Evolutionary conservation across 345 rosid species (phyloP).

Genomic region (Aquilaria sinensis): DNA sequence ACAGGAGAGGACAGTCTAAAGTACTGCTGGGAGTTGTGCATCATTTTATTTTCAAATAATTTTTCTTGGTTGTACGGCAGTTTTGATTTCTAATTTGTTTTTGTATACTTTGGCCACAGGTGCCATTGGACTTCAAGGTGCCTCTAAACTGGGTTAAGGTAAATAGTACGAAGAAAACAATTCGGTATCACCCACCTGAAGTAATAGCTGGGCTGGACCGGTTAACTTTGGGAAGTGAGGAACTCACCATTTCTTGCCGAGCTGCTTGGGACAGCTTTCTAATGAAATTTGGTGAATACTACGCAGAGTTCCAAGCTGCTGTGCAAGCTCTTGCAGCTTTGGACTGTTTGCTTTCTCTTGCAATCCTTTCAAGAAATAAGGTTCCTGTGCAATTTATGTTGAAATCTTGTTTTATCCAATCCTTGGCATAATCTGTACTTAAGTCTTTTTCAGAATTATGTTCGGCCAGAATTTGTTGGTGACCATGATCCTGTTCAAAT

Average conservation of each 20-base stretch:
- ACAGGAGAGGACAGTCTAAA: no score
- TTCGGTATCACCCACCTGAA: slow-evolving; percentile 95
- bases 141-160: slow-evolving; percentile 80
- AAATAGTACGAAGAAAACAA: slow-evolving; percentile 75
- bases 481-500: slow-evolving; percentile 71
- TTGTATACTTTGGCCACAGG: slow-evolving; percentile 36
- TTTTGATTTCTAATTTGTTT: background rate
- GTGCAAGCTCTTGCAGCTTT: slow-evolving; percentile 81
- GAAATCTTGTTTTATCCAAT: slow-evolving; percentile 4
- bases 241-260: slow-evolving; percentile 55
- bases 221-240: slow-evolving; percentile 72
- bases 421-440: slow-evolving; percentile 13
- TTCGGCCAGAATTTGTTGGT: slow-evolving; percentile 55
- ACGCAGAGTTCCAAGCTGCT: slow-evolving; percentile 69
- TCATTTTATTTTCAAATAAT: background rate
- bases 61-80: background rate
- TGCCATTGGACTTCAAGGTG: slow-evolving; percentile 61
- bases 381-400: slow-evolving; percentile 21
- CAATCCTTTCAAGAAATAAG: slow-evolving; percentile 78
- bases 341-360: slow-evolving; percentile 88
- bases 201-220: slow-evolving; percentile 66
- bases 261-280: slow-evolving; percentile 83
- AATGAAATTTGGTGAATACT: slow-evolving; percentile 50
- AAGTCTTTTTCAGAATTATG: slow-evolving; percentile 57
- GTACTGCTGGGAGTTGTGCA: background rate